phyloP scores from a whole-genome alignment of 192 early-diverging fungal genomes.

The Backusella macrospora region DNA sequence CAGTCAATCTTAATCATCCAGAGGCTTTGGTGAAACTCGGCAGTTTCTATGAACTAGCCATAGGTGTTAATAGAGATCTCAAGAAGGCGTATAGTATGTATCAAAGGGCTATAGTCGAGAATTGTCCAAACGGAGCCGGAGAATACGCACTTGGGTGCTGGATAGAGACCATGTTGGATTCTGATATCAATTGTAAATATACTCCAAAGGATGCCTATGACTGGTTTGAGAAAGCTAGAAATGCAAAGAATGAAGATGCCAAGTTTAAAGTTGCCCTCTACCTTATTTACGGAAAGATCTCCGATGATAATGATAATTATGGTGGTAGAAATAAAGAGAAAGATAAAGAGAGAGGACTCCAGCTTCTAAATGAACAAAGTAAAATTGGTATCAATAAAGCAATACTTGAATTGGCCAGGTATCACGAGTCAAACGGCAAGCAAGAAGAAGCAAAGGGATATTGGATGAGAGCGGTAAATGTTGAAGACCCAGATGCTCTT shows the following conservation, averaged over 20 bases:
- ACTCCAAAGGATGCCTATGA: not conserved
- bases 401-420: not conserved
- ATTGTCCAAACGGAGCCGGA: not conserved
- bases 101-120: not conserved
- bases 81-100: not conserved
- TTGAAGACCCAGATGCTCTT: not conserved
- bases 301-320: not conserved
- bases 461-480: not conserved
- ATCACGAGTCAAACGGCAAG: not conserved
- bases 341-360: not conserved
- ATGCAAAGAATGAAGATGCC: not conserved
- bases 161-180: not conserved
- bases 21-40: slow-evolving; percentile 4
- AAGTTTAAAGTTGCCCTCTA: slow-evolving; percentile 5
- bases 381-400: not conserved
- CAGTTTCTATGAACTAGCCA: not conserved
- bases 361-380: not conserved
- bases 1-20: not conserved
- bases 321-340: too few relatives aligned
- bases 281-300: not conserved
- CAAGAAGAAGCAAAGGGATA: not conserved
- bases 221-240: not conserved
- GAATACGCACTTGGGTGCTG: slow-evolving; percentile 19
- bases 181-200: not conserved
- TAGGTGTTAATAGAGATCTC: not conserved